These are phyloP conservation scores for Cryptococcus sp. DNA, from an alignment of 1,284 basidiomycete species.

Conservation along the genomic window DNA sequence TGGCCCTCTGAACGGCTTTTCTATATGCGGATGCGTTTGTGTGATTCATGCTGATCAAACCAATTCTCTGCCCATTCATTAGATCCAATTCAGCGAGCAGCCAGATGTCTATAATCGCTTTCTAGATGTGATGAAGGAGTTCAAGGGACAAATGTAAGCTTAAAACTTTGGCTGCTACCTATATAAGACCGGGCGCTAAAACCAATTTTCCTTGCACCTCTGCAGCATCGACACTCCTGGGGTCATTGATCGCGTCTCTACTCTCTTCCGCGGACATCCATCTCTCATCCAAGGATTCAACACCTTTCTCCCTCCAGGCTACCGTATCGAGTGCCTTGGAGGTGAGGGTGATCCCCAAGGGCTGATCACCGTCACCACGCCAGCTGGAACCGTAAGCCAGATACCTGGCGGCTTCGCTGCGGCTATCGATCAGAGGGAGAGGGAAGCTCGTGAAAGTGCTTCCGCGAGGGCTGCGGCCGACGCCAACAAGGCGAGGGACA, in stretches of 20 bases:
- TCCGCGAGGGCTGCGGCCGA: constrained; percentile 9
- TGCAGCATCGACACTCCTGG: constrained; percentile 95
- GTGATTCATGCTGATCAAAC: no score
- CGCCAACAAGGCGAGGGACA: constrained; percentile 11
- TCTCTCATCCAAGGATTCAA: constrained; percentile 97
- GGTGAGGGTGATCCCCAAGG: constrained; percentile 63
- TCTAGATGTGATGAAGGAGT: constrained; percentile 99
- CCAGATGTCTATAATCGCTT: constrained; percentile 98
- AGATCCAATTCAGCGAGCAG: constrained; percentile 81
- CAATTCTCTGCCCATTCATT: no score
- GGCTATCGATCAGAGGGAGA: constrained; percentile 38
- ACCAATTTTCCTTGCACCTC: not conserved
- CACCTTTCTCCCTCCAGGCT: constrained; percentile 94
- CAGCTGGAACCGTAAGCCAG: constrained; percentile 74
- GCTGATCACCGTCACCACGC: constrained; percentile 93
- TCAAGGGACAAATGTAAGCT: constrained; percentile 90
- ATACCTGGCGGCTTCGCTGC: constrained; percentile 53
- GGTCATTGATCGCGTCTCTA: constrained; percentile 95
- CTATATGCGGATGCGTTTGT: no score
- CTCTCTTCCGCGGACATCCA: constrained; percentile 91
- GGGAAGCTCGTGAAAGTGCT: constrained; percentile 24
- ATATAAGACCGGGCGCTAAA: not conserved
- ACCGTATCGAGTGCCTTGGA: constrained; percentile 81
- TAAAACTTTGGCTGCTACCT: not conserved
- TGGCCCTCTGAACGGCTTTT: not conserved